These are phyloP conservation scores for Zoysia japonica DNA, from an alignment of 176 grass and related monocot species.

Conservation along the genomic window DNA sequence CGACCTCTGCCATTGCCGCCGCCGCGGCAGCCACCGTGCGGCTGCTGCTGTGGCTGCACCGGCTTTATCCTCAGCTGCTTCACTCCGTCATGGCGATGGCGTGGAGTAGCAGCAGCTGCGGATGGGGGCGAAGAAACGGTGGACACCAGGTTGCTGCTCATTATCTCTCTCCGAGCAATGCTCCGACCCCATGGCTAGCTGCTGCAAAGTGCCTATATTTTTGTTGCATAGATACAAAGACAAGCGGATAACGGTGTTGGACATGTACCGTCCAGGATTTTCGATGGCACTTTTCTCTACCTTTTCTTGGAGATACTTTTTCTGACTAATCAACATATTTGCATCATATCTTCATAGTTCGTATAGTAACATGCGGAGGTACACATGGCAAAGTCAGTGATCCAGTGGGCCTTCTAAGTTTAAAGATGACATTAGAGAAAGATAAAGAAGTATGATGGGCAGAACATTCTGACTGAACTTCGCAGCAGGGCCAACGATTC, in stretches of 20 bases:
- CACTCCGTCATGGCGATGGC: conserved; percentile 27
- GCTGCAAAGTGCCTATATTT: background rate
- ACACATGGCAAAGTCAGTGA: background rate
- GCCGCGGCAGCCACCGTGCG: conserved; percentile 17
- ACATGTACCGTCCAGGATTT: conserved; percentile 48
- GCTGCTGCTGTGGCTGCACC: conserved; percentile 8
- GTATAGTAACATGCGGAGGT: background rate
- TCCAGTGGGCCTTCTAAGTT: background rate
- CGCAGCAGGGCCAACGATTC: too few relatives aligned
- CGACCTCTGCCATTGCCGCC: conserved; percentile 9
- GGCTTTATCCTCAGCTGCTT: conserved; percentile 37
- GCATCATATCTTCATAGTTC: too few relatives aligned
- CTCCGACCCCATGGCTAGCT: background rate
- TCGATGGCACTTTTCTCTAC: background rate
- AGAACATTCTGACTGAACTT: too few relatives aligned
- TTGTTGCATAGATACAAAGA: conserved; percentile 35
- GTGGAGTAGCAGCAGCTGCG: conserved; percentile 25
- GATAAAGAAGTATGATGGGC: too few relatives aligned
- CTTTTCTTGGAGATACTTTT: background rate
- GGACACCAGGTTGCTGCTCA: conserved; percentile 50
- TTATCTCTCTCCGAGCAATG: conserved; percentile 34
- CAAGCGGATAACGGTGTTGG: conserved; percentile 42
- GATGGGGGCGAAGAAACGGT: conserved; percentile 35
- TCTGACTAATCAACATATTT: too few relatives aligned
- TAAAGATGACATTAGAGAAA: too few relatives aligned